phyloP scores from a whole-genome alignment of 208 protist genomes.

The Acanthamoeba quina region DNA sequence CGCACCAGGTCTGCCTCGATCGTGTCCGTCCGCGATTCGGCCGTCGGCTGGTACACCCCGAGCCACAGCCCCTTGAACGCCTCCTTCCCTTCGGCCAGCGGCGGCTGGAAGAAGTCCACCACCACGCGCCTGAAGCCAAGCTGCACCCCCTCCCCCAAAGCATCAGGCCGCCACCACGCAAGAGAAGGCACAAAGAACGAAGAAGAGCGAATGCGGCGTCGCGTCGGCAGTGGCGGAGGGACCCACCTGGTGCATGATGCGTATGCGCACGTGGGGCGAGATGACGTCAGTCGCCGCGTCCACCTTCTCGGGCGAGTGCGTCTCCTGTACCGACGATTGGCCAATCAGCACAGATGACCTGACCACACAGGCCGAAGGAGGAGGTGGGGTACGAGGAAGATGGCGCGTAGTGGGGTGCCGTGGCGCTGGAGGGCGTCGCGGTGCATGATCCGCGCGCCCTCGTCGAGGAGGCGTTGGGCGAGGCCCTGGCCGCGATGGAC shows the following conservation, averaged over 20 bases:
- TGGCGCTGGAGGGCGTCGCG: background rate
- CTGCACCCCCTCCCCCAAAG: background rate
- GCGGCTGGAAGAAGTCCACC: slow-evolving; percentile 28
- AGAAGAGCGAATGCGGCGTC: background rate
- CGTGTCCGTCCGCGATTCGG: background rate
- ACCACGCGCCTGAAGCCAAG: slow-evolving; percentile 1
- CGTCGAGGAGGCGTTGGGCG: background rate
- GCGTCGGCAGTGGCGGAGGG: background rate
- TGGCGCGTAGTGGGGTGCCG: background rate
- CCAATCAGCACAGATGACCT: background rate
- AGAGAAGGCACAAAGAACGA: no score
- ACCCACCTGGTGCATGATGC: slow-evolving; percentile 23
- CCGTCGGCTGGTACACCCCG: background rate
- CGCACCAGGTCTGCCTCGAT: slow-evolving; percentile 11
- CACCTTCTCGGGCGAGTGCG: slow-evolving; percentile 18
- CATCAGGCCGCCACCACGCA: no score
- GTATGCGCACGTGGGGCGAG: background rate
- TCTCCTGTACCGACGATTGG: background rate
- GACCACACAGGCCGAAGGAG: no score
- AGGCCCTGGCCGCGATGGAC: background rate
- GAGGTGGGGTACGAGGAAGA: background rate
- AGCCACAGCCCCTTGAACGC: slow-evolving; percentile 23
- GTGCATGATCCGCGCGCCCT: background rate
- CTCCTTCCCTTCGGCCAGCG: slow-evolving; percentile 25
- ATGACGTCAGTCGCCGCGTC: slow-evolving; percentile 24